Percentiles rank a stretch among this genome's conserved stretches.
phyloP scores from a whole-genome alignment of 169 alveolate genomes.

The Plasmodium berghei region DNA sequence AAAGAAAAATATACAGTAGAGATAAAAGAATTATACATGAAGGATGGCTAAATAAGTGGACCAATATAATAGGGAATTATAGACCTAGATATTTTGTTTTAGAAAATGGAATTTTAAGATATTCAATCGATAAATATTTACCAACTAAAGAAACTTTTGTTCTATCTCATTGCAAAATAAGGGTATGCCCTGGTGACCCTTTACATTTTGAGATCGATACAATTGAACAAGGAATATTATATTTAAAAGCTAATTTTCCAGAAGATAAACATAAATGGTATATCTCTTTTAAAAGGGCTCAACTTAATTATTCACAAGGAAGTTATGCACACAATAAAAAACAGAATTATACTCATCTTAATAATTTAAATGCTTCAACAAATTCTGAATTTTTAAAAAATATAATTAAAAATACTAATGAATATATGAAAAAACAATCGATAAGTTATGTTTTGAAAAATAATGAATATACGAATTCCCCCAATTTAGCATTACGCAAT shows the following conservation, averaged over 20 bases:
- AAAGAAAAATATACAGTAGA: conserved; percentile 16
- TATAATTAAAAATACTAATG: conserved; percentile 22
- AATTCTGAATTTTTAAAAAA: conserved; percentile 40
- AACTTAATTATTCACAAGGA: conserved; percentile 71
- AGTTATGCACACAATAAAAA: not conserved
- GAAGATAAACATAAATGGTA: conserved; percentile 86
- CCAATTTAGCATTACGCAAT: too few species aligned
- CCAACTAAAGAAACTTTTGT: conserved; percentile 84
- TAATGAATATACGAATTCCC: too few species aligned
- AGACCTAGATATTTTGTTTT: conserved; percentile 89
- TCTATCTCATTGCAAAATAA: conserved; percentile 83
- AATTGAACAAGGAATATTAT: conserved; percentile 82
- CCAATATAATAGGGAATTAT: conserved; percentile 90
- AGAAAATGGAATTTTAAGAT: conserved; percentile 85
- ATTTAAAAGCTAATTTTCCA: conserved; percentile 83
- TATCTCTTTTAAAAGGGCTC: conserved; percentile 85
- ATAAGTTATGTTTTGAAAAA: not conserved
- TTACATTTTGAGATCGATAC: conserved; percentile 86
- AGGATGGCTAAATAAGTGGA: conserved; percentile 92
- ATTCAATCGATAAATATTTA: conserved; percentile 85
- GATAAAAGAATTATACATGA: conserved; percentile 84
- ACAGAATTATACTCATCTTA: conserved; percentile 2
- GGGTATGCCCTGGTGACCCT: conserved; percentile 86
- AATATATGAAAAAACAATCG: not conserved
- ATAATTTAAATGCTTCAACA: conserved; percentile 11